Percentiles rank a stretch among this genome's conserved stretches.
Conservation (phyloP, 2,329 filamentous ascomycete species). For the Ilyonectria sp. region DNA sequence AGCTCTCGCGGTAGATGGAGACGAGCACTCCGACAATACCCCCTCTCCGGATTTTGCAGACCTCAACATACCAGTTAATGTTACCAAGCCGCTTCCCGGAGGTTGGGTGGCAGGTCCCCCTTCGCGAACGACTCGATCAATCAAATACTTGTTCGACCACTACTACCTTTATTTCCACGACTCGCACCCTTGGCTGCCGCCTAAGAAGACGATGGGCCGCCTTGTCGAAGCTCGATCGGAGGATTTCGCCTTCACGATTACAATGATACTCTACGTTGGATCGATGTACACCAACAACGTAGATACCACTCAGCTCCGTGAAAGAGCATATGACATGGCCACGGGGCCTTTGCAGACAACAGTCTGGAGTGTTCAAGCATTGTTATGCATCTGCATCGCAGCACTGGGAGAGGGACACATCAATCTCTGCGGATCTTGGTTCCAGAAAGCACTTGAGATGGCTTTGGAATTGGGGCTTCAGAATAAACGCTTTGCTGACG, state of each 20-base stretch:
- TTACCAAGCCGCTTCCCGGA: slow-evolving; percentile 18
- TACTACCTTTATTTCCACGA: slow-evolving; percentile 46
- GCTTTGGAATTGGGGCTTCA: slow-evolving; percentile 40
- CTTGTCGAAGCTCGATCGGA: slow-evolving; percentile 21
- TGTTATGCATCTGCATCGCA: slow-evolving; percentile 40
- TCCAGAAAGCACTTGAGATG: slow-evolving; percentile 32
- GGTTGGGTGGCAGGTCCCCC: slow-evolving; percentile 26
- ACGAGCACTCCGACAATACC: slow-evolving; percentile 13
- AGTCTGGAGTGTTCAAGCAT: slow-evolving; percentile 45
- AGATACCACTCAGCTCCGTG: slow-evolving; percentile 29
- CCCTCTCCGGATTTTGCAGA: slow-evolving; percentile 30
- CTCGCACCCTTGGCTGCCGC: slow-evolving; percentile 43
- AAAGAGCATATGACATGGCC: slow-evolving; percentile 36
- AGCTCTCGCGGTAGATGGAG: not conserved
- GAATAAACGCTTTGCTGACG: slow-evolving; percentile 37
- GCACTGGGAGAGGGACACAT: slow-evolving; percentile 30
- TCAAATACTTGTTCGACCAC: slow-evolving; percentile 34
- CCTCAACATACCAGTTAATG: slow-evolving; percentile 10
- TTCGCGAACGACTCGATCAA: not conserved
- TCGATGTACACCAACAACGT: slow-evolving; percentile 36
- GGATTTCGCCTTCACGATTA: slow-evolving; percentile 26
- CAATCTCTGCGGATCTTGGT: slow-evolving; percentile 14
- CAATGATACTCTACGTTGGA: slow-evolving; percentile 41
- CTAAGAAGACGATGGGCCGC: slow-evolving; percentile 30
- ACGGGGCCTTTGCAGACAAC: slow-evolving; percentile 22